Evolutionary conservation across 2,329 filamentous ascomycete genomes (phyloP), one percentile per base, ranked within the genome.

Genomic region (Plenodomus biglobosus): DNA sequence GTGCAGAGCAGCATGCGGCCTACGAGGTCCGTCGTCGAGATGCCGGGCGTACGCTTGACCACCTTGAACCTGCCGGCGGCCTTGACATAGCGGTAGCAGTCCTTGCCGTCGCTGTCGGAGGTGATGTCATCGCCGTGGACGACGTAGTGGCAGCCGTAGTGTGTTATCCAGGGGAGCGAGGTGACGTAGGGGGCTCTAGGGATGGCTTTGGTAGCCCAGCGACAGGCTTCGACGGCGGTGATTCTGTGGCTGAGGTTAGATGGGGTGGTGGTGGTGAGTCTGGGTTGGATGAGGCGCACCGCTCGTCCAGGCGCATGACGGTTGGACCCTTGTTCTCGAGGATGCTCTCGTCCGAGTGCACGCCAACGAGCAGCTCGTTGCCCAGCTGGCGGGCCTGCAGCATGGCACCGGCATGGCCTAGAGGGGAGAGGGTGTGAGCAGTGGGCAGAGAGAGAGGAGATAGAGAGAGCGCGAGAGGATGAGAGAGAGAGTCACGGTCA

Each of bases 31-130:
- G 94, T 99, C 1, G 94, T 99, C 8, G 90, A 96, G 66, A 99
- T 99, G 50, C 90, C 92, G 0, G 94, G 94, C 2, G 94, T 97
- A 55, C 94, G 84, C 77, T 95, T 96, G 38, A 99, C 94, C 16
- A 99, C 90, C 75, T 95, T 92, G 82, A 99, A 99, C 37, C 94
- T 84, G 11, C 87, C 87, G 1, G 92, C 94, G 35, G 88, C 86
- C 76, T 99, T 99, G 65, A 99, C 94, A 67, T 92, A 97, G 52
- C 94, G 88, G 76, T 99, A 99, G 76, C 92, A 97, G 76, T 99
- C 94, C 71, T 96, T 87, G 36, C 94, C 94, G 59, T 85, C 85
- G 69, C 88, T 89, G 74, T 99, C 94, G 0, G 91, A 95, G 2
- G 94, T 97, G 68, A 97, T 95, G 73, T 97, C 92, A 72, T 97